Evolutionary conservation across 2,329 filamentous ascomycete species (phyloP), one percentile per base, ranked within the genome.

Genomic region (Sphaerulina vaccinii): DNA sequence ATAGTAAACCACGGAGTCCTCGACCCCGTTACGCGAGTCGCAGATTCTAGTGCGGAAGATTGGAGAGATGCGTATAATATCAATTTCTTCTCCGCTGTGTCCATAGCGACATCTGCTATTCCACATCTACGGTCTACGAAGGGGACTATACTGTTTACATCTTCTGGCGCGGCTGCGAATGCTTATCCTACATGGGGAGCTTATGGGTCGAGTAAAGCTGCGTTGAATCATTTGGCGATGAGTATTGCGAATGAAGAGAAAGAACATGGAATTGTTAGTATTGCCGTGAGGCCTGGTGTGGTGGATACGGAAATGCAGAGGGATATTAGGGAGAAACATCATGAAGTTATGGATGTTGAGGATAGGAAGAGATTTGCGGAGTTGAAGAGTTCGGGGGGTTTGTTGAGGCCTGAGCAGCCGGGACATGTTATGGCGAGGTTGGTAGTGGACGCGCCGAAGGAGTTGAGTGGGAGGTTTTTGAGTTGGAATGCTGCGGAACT

Each of bases 241-340:
- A 89, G 91, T 29, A 70, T 96, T 29, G 82, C 82, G 0, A 77
- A 79, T 1, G 91, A 96, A 66, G 91, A 96, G 69, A 83, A 86
- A 1, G 77, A 84, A 11, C 9, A 9, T 5, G 27, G 27, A 3
- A 83, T 96, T 38, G 87, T 81, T 0, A 84, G 82, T 10, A 72
- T 96, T 0, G 78, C 88, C 0, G 75, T 96, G 27, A 78, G 85
- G 3, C 91, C 91, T 0, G 91, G 91, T 2, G 83, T 88, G 39
- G 86, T 95, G 6, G 87, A 96, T 65, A 96, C 91, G 0, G 86
- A 86, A 45, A 96, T 96, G 91, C 91, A 96, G 69, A 79, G 79
- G n/a, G 80, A 87, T 51, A 81, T 99, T 51, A 78, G 93, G 44
- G 84, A 90, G 40, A 80, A 83, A 52, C 86, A 93, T 68, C 75